Base-by-base conservation (phyloP, 805 yeast species). In the Starmerella gropengiesseri region DNA sequence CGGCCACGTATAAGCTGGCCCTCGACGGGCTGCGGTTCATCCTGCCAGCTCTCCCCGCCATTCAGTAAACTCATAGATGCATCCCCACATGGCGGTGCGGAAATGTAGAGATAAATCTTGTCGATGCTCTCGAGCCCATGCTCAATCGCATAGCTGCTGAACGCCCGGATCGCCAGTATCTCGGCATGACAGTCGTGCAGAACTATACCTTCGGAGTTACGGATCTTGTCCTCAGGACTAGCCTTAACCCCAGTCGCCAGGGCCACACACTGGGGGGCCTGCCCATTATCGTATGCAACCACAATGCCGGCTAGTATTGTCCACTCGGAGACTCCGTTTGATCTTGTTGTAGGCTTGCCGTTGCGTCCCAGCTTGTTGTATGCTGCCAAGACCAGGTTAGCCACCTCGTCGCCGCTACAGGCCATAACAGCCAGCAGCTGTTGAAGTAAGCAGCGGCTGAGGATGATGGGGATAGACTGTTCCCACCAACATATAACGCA, bases 151-250 rank as follows among this genome's bases (percentile, higher is more conserved):
- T 65, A 70, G 50, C 71, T 60, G 52, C 87, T 87, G 56, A 89
- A 75, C 1, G 76, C 73, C 21, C 97, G 62, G 0, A 87, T 44
- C 0, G 81, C 73, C 13, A 91, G 61, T 1, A 86, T 71, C 56
- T 89, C 98, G 0, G 97, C 96, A 63, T 89, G 98, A 58, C 78
- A 66, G 59, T 89, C 97, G 55, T 89, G 97, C 0, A 89, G 64
- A 7, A 85, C 59, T 14, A 59, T 56, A 0, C 97, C 96, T 0
- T 64, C 44, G 2, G 73, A 63, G 37, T 63, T 62, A 3, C 57
- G 47, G 0, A 80, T 58, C 2, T 50, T 55, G 1, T 50, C 57
- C 52, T 78, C 74, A 1, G 96, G 87, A 16, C 72, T 53, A 0
- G 84, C 72, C 56, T 91, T 91, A 38, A 85, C 81, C 0, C 98